Conservation (phyloP, 2,329 filamentous ascomycete species). For the Clarireedia homoeocarpa region DNA sequence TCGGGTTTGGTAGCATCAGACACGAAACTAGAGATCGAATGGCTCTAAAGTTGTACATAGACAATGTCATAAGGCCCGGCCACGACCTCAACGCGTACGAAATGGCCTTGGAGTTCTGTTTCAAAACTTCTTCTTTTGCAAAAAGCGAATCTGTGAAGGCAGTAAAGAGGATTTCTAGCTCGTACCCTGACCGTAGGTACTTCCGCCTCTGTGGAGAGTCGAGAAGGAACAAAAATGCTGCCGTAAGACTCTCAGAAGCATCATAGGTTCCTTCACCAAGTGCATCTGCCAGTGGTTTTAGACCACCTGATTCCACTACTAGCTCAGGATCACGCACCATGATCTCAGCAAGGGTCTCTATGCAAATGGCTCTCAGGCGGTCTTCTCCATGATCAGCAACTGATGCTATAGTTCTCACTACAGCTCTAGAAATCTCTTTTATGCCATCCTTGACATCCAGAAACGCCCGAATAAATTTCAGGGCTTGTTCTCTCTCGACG, state of each 20-base stretch:
- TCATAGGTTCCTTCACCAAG: constrained; percentile 87
- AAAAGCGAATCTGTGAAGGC: constrained; percentile 79
- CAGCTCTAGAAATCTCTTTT: constrained; percentile 74
- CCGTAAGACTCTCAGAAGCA: constrained; percentile 80
- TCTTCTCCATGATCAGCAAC: constrained; percentile 69
- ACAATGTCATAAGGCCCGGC: constrained; percentile 82
- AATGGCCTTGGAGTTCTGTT: constrained; percentile 88
- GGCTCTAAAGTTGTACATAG: constrained; percentile 80
- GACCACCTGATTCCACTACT: constrained; percentile 73
- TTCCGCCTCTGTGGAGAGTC: constrained; percentile 75
- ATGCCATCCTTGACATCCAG: constrained; percentile 92
- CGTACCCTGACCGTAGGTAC: constrained; percentile 80
- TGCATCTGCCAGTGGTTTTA: constrained; percentile 83
- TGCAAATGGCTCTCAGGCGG: constrained; percentile 78
- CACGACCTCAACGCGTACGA: constrained; percentile 86
- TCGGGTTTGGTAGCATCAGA: constrained; percentile 48
- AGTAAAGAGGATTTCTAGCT: constrained; percentile 82
- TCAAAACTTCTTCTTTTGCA: constrained; percentile 55
- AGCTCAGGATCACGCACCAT: constrained; percentile 77
- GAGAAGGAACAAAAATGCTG: constrained; percentile 81
- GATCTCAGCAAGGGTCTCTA: constrained; percentile 88
- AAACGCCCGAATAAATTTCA: constrained; percentile 94
- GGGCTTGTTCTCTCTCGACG: constrained; percentile 89
- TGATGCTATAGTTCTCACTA: constrained; percentile 83
- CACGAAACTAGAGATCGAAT: constrained; percentile 70